Evolutionary conservation across 2,329 filamentous ascomycete genomes (phyloP).

Genomic region (Alternaria sp.): DNA sequence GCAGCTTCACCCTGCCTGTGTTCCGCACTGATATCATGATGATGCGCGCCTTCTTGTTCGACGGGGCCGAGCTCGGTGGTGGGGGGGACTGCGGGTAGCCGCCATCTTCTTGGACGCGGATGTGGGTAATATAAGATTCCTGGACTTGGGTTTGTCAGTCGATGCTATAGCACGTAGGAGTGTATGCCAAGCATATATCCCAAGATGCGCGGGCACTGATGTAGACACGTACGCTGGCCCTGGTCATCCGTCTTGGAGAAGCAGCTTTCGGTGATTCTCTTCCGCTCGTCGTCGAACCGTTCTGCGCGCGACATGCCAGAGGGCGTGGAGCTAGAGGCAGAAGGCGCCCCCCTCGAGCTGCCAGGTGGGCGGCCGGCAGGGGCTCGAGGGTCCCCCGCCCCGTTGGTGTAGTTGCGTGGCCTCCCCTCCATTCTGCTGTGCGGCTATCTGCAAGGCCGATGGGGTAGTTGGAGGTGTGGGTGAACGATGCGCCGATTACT

Average conservation of each 20-base stretch:
- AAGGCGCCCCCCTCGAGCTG: slow-evolving; percentile 35
- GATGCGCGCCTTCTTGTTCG: slow-evolving; percentile 84
- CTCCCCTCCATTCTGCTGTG: slow-evolving; percentile 41
- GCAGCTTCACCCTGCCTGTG: slow-evolving; percentile 89
- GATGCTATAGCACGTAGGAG: neutral
- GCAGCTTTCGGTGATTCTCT: slow-evolving; percentile 91
- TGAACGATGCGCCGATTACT: slow-evolving; percentile 4
- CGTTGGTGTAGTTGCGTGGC: slow-evolving; percentile 41
- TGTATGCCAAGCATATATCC: neutral
- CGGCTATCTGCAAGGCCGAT: neutral
- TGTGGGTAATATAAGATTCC: slow-evolving; percentile 98
- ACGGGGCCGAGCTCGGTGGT: slow-evolving; percentile 74
- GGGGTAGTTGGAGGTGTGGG: neutral
- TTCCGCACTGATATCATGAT: slow-evolving; percentile 94
- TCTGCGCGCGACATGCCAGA: slow-evolving; percentile 66
- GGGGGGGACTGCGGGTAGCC: slow-evolving; percentile 82
- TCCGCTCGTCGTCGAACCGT: slow-evolving; percentile 95
- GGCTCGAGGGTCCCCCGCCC: slow-evolving; percentile 28
- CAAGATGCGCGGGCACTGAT: neutral
- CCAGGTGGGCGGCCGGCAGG: slow-evolving; percentile 34
- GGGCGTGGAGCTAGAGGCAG: slow-evolving; percentile 32
- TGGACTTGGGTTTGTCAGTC: slow-evolving; percentile 60
- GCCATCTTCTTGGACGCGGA: slow-evolving; percentile 86
- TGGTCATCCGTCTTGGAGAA: slow-evolving; percentile 89
- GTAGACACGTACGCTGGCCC: slow-evolving; percentile 72